Percentiles rank a stretch among this genome's conserved stretches.
Evolutionary conservation across 1,284 basidiomycete species (phyloP).

Genomic region (Meripilus lineatus): DNA sequence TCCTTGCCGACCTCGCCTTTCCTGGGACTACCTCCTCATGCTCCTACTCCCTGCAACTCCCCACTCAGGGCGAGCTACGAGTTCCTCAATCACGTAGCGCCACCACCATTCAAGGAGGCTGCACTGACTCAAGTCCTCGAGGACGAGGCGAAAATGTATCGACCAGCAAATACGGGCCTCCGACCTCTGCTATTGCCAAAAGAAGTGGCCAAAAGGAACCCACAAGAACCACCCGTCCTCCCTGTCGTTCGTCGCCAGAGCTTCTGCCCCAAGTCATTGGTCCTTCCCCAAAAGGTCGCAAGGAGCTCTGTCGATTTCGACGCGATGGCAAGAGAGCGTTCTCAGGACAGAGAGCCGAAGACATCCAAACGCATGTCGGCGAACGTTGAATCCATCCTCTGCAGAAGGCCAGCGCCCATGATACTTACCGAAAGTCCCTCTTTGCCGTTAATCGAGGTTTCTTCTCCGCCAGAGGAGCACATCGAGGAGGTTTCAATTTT

Average conservation of each 20-base stretch:
- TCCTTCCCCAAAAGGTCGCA: constrained; percentile 2
- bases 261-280: neutral
- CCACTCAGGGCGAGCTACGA: neutral
- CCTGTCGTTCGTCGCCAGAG: neutral
- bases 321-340: too few species aligned
- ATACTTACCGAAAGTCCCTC: too few species aligned
- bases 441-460: too few species aligned
- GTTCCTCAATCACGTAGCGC: too few species aligned
- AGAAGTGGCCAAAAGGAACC: neutral
- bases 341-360: neutral
- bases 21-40: neutral
- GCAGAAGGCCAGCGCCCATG: neutral
- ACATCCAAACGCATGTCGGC: neutral
- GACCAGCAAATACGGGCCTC: constrained; percentile 4
- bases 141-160: neutral
- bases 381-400: neutral
- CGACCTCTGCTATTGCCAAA: constrained; percentile 3
- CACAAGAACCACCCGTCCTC: neutral
- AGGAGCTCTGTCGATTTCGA: neutral
- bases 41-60: neutral
- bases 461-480: too few species aligned
- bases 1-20: neutral
- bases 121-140: neutral
- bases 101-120: neutral
- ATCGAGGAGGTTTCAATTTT: too few species aligned